phyloP scores from a whole-genome alignment of 2,329 filamentous ascomycete species.

The Orbilia blumenaviensis region DNA sequence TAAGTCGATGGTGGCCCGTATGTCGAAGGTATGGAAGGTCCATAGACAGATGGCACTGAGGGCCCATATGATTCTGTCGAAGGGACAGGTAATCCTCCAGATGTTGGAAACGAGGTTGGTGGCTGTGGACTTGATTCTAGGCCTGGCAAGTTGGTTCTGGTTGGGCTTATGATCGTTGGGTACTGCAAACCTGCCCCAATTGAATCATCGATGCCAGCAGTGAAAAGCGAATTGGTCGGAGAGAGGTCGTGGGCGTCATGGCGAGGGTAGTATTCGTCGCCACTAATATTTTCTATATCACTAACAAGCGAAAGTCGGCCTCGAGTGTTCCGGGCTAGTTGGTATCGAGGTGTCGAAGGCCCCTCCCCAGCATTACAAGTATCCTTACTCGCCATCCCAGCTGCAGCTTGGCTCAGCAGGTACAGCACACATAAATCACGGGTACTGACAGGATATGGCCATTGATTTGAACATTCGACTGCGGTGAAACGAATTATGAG shows the following conservation, averaged over 20 bases:
- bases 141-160: background rate
- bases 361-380: slow-evolving; percentile 19
- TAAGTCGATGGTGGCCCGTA: slow-evolving; percentile 21
- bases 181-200: slow-evolving; percentile 11
- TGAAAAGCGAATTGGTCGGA: slow-evolving; percentile 16
- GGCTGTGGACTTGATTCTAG: background rate
- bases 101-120: slow-evolving; percentile 16
- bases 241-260: slow-evolving; percentile 3
- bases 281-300: slow-evolving; percentile 37
- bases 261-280: slow-evolving; percentile 19
- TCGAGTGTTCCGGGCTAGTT: slow-evolving; percentile 17
- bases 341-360: slow-evolving; percentile 31
- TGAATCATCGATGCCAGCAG: slow-evolving; percentile 12
- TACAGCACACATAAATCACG: slow-evolving; percentile 6
- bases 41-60: slow-evolving; percentile 28
- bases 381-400: slow-evolving; percentile 24
- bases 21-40: slow-evolving; percentile 18
- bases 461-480: slow-evolving; percentile 21
- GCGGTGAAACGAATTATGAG: background rate
- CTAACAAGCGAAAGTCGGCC: slow-evolving; percentile 39
- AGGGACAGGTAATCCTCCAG: slow-evolving; percentile 25
- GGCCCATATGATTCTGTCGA: slow-evolving; percentile 34
- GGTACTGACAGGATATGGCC: slow-evolving; percentile 14
- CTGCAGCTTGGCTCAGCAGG: slow-evolving; percentile 1
- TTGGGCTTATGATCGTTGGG: slow-evolving; percentile 19